Evolutionary conservation across 768 basidiomycete genomes (phyloP).

Genomic region (Calocybe indica): DNA sequence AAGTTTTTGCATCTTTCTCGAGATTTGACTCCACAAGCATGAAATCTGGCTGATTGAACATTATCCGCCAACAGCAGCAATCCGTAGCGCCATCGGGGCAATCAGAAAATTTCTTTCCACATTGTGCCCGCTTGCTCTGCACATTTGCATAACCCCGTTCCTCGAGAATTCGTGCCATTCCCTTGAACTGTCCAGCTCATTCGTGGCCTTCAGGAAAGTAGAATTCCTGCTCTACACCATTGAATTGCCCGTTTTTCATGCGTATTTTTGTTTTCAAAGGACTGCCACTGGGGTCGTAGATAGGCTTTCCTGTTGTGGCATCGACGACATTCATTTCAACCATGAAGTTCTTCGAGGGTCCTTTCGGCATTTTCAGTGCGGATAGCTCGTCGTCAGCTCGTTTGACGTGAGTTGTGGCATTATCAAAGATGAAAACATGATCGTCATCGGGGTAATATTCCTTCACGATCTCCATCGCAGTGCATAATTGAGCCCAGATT

Average conservation of each 20-base stretch:
- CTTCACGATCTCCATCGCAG: conserved; percentile 18
- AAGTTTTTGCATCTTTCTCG: conserved; percentile 1
- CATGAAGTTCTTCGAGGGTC: conserved; percentile 5
- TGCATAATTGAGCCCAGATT: conserved; percentile 16
- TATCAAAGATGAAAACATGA: conserved; percentile 19
- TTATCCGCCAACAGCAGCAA: conserved; percentile 26
- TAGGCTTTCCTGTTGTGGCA: conserved; percentile 15
- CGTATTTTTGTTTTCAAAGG: conserved; percentile 11
- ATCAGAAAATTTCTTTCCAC: background rate
- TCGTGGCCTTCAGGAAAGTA: conserved; percentile 3
- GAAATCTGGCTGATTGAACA: conserved; percentile 29
- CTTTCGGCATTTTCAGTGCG: conserved; percentile 23
- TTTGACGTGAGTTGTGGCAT: conserved; percentile 22
- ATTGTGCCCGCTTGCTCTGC: background rate
- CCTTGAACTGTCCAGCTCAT: too few relatives aligned
- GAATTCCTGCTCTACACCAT: conserved; percentile 2
- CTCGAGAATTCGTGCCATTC: conserved; percentile 17
- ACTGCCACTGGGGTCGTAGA: conserved; percentile 15
- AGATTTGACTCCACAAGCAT: conserved; percentile 11
- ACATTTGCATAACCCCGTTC: conserved; percentile 1
- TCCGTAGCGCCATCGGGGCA: background rate
- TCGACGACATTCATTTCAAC: conserved; percentile 1
- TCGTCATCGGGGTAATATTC: conserved; percentile 14
- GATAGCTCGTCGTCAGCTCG: conserved; percentile 17
- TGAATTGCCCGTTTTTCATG: conserved; percentile 1